Evolutionary conservation across 805 yeast species (phyloP), one percentile per base, ranked within the genome.

Genomic region (Lachancea fermentati): DNA sequence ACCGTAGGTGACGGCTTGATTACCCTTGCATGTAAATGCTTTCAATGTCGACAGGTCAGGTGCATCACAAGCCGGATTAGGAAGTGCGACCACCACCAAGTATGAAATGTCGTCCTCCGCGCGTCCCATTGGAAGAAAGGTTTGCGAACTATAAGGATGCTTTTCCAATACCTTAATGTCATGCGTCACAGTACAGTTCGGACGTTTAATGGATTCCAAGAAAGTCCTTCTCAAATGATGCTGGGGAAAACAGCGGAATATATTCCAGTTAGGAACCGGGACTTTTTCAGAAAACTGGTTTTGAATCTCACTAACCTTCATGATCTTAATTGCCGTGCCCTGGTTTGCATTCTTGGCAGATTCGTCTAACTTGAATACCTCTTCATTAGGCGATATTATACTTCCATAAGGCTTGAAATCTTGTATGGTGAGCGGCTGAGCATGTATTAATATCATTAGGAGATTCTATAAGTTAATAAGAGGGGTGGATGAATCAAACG

Each of bases 111-210:
- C 67, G 2, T 61, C 49, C 15, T 67, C 62, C 50, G 48, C 78
- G 86, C 81, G 72, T 4, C 97, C 96, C 85, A 91, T 75, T 4
- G 97, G 97, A n/a, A 85, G 52, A 57, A 89, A 89, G 0, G 96
- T 83, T 62, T 89, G 97, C 0, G 96, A 81, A 11, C 89, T 74
- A 55, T 63, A 83, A 7, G 96, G 96, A 60, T 89, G 97, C 61
- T 95, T 73, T 58, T 89, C 97, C 18, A 89, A 69, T 1, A 89
- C 95, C 48, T 73, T 81, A 6, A 83, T 64, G 1, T 60, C 53
- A 53, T 82, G 83, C 1, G 29, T 41, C 44, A 40, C 39, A 18
- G 43, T 44, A 13, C 30, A 12, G 18, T n/a, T 33, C 7, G 31
- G 12, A 4, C 36, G 11, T 14, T 30, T 16, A 15, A 19, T 31